Evolutionary conservation across 441 rosid genomes (phyloP).

Genomic region (Populus trichocarpa): DNA sequence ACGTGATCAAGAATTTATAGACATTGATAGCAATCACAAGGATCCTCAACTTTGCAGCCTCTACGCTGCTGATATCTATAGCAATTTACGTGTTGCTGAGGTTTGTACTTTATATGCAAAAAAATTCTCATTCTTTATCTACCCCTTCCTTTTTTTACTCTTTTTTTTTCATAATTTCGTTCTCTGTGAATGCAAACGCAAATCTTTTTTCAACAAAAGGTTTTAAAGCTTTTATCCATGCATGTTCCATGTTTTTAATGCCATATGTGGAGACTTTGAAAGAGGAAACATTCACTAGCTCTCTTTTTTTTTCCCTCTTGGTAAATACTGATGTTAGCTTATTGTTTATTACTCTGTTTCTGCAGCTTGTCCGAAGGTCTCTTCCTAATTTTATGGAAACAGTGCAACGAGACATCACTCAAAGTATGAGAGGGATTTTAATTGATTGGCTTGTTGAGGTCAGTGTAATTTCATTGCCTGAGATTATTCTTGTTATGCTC

Average conservation of each 20-base stretch:
- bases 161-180: not conserved
- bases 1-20: slow-evolving; percentile 35
- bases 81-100: slow-evolving; percentile 67
- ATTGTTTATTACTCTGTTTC: slow-evolving; percentile 17
- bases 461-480: slow-evolving; percentile 18
- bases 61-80: slow-evolving; percentile 60
- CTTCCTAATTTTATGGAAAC: slow-evolving; percentile 61
- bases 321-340: slow-evolving; percentile 9
- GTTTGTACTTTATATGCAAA: slow-evolving; percentile 30
- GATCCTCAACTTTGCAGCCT: slow-evolving; percentile 66
- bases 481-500: slow-evolving; percentile 3
- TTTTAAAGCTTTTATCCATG: not conserved
- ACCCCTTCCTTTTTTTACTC: not conserved
- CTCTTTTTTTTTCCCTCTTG: not conserved
- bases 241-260: slow-evolving; percentile 4
- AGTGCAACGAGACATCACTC: slow-evolving; percentile 67
- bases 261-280: not conserved
- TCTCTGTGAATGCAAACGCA: not conserved
- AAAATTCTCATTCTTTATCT: not conserved
- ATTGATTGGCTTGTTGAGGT: slow-evolving; percentile 98
- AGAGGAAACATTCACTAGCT: not conserved
- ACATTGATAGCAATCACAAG: slow-evolving; percentile 57
- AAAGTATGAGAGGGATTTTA: slow-evolving; percentile 73
- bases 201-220: not conserved
- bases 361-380: slow-evolving; percentile 68